Evolutionary conservation across 2,329 filamentous ascomycete species (phyloP), one percentile per base, ranked within the genome.

Genomic region (Pestalotiopsis sp.): DNA sequence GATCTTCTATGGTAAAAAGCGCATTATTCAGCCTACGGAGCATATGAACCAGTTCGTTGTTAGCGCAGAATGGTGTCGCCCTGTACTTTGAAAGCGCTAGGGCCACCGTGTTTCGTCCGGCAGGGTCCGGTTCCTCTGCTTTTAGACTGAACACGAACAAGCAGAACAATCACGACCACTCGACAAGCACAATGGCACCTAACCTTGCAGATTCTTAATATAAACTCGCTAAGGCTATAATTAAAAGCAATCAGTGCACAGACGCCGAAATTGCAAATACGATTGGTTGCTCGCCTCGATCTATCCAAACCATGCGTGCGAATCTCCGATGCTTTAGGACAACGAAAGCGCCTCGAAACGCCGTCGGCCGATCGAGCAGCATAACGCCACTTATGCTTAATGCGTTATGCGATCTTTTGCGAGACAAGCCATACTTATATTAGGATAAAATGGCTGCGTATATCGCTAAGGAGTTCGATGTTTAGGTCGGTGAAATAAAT

Each of bases 281-380:
- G 24, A 35, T 40, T 24, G n/a, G 64, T 52, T 65, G 62, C 38
- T 38, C 26, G 40, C 26, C 64, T 13, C 64, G 52, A 59, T 65
- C 64, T 26, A 20, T 65, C 35, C 44, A 7, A 64, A 64, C 26
- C 26, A 58, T 58, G 17, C 52, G 64, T 59, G 30, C 40, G 64
- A 65, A 65, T 52, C 64, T 65, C 11, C 64, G 64, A 65, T 65
- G 64, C 52, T 65, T 58, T 40, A 52, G 52, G 11, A 40, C 64
- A 13, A 65, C 62, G 20, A 65, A 24, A 65, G 64, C 64, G 10
- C 52, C 64, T 39, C 52, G 30, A 40, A 65, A 58, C 39, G 64
- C 64, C 48, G 64, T 65, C 17, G 38, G 48, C 35, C 64, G 64
- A 11, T 30, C 52, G n/a, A 57, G 44, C 30, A 30, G 40, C 64